Conservation (phyloP, 2,329 filamentous ascomycete species). For the Pseudogymnoascus pannorum region DNA sequence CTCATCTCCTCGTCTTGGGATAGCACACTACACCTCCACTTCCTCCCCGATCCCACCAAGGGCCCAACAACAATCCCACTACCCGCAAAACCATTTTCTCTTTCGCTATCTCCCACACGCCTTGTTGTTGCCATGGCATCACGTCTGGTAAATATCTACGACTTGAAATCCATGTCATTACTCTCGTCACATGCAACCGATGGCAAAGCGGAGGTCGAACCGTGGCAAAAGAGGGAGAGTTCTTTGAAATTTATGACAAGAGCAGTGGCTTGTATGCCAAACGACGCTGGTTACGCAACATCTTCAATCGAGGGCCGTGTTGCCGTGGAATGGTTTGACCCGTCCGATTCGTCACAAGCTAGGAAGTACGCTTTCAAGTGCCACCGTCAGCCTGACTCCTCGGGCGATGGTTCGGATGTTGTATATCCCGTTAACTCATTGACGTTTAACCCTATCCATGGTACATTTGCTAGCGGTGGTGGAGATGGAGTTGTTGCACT, state of each 20-base stretch:
- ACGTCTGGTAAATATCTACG: constrained; percentile 90
- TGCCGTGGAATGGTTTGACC: constrained; percentile 97
- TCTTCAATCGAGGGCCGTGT: constrained; percentile 91
- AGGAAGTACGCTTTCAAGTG: constrained; percentile 99
- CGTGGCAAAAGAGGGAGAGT: constrained; percentile 90
- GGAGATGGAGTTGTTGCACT: constrained; percentile 65
- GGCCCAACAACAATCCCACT: constrained; percentile 60
- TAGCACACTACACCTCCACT: constrained; percentile 78
- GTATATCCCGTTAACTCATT: constrained; percentile 68
- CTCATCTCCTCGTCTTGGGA: constrained; percentile 94
- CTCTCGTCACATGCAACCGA: constrained; percentile 43
- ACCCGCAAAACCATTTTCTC: constrained; percentile 81
- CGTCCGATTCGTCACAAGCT: constrained; percentile 75
- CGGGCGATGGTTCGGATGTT: constrained; percentile 53
- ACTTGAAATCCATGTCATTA: constrained; percentile 61
- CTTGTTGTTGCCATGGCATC: constrained; percentile 94
- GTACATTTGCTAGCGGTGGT: constrained; percentile 63
- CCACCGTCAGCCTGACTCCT: constrained; percentile 67
- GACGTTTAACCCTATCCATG: constrained; percentile 58
- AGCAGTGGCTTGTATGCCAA: constrained; percentile 91
- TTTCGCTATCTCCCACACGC: constrained; percentile 70
- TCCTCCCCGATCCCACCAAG: constrained; percentile 44
- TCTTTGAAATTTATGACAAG: constrained; percentile 94
- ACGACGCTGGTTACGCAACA: constrained; percentile 87
- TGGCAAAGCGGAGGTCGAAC: constrained; percentile 49